Conservation (phyloP, 2,329 filamentous ascomycete genomes). For the Hymenoscyphus albidus region DNA sequence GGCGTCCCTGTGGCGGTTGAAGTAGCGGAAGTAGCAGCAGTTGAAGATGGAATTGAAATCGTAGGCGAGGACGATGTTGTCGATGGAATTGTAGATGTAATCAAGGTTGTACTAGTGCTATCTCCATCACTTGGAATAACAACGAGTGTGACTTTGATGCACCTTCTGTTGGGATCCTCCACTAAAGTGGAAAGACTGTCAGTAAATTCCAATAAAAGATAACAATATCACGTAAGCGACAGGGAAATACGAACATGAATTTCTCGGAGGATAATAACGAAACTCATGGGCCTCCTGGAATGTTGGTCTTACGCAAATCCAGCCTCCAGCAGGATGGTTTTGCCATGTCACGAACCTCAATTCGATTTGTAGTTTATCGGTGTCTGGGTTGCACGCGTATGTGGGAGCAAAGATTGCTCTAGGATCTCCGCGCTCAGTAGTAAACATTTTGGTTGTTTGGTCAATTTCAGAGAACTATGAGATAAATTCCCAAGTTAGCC, state of each 20-base stretch:
- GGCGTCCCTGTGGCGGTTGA: not conserved
- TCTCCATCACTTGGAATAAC: constrained; percentile 11
- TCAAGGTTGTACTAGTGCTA: constrained; percentile 6
- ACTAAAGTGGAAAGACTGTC: not conserved
- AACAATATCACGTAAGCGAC: too few relatives aligned
- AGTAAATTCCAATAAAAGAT: not conserved
- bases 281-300: constrained; percentile 39
- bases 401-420: constrained; percentile 40
- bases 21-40: not conserved
- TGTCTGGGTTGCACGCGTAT: constrained; percentile 42
- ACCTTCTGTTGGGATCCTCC: constrained; percentile 7
- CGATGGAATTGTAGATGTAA: not conserved
- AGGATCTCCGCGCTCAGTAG: constrained; percentile 43
- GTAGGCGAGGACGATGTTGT: not conserved
- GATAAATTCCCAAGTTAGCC: not conserved
- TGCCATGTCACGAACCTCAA: constrained; percentile 36
- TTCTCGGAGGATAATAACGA: constrained; percentile 41
- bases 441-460: constrained; percentile 47
- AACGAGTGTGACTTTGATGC: constrained; percentile 13
- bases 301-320: constrained; percentile 39
- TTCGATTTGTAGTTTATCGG: constrained; percentile 39
- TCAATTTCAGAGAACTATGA: constrained; percentile 40
- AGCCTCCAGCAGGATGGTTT: constrained; percentile 33
- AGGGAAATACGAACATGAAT: constrained; percentile 33
- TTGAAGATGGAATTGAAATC: not conserved